Conservation (phyloP, 2,329 filamentous ascomycete species). For the Cercospora nicotianae region DNA sequence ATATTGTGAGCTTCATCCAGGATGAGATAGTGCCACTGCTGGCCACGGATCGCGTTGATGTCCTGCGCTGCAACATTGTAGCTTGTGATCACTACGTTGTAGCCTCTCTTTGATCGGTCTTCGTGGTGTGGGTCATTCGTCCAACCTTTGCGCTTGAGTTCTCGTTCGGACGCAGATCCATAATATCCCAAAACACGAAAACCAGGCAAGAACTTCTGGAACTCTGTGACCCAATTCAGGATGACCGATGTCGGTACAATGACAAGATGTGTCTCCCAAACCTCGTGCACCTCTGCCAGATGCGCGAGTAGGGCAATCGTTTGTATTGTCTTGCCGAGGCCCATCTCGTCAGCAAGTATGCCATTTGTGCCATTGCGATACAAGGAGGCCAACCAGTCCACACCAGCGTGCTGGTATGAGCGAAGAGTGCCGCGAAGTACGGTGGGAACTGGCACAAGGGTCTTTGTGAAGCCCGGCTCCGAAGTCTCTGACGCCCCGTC, state of each 20-base stretch:
- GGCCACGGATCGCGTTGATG: conserved; percentile 86
- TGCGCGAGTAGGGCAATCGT: conserved; percentile 93
- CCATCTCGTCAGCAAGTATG: conserved; percentile 97
- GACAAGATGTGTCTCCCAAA: conserved; percentile 95
- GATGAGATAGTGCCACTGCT: conserved; percentile 96
- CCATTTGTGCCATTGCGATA: conserved; percentile 93
- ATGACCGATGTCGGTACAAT: conserved; percentile 98
- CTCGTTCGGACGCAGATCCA: conserved; percentile 87
- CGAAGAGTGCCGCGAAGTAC: conserved; percentile 81
- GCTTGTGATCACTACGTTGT: conserved; percentile 97
- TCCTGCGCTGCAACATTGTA: conserved; percentile 96
- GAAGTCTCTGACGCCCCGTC: conserved; percentile 27
- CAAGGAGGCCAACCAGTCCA: conserved; percentile 93
- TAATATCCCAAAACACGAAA: conserved; percentile 99
- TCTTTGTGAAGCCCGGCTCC: conserved; percentile 30
- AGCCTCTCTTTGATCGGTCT: conserved; percentile 91
- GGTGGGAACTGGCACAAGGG: conserved; percentile 58
- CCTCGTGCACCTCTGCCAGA: conserved; percentile 81
- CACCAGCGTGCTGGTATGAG: conserved; percentile 94
- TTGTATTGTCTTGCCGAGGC: conserved; percentile 95
- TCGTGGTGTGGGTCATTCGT: conserved; percentile 63
- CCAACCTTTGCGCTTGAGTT: conserved; percentile 89
- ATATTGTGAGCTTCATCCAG: conserved; percentile 99
- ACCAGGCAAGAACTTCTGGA: conserved; percentile 97
- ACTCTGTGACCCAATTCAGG: conserved; percentile 99